Evolutionary conservation across 768 basidiomycete genomes (phyloP), one percentile per base, ranked within the genome.

Genomic region (Infundibulicybe gibba): DNA sequence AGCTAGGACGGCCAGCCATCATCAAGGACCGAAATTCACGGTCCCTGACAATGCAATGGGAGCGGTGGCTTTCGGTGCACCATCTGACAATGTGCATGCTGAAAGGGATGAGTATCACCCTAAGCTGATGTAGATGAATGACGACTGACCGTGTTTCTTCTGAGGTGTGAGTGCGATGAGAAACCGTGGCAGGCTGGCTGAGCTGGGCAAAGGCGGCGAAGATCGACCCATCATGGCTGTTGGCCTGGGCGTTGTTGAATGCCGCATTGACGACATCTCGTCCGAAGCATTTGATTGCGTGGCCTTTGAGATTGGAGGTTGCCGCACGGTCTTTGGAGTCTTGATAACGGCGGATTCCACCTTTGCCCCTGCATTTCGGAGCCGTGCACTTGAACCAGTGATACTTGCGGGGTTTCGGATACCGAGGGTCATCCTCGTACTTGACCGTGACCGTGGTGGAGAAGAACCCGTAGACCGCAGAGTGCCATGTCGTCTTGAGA

Each of bases 231-330:
- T 54, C 45, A 6, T 15, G 11, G 8, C 42, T 15, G 21, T 53
- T 45, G 37, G n/a, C 40, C 17, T 49, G 45, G 35, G 19, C 35
- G 30, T 48, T 31, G 20, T 32, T 43, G 13, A 44, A 47, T 15
- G 40, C 37, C 3, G 55, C 47, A 10, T 41, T 42, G 5, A 40
- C 30, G 10, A 52, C 31, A 39, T 50, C 43, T 6, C 34, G 43
- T 0, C 66, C 62, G 60, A 60, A 66, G 48, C 67, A 70, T 1
- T 3, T 8, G 13, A 50, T 51, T 0, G 49, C 64, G 51, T 70
- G 59, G 41, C 48, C 52, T 0, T 37, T 25, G 21, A 64, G 47
- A 47, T 67, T 66, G 1, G 59, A 50, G 20, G 53, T 52, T 6
- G 43, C 51, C 33, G 45, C 51, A 11, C 33, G 21, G 19, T 54